Evolutionary conservation across 2,329 filamentous ascomycete genomes (phyloP), one percentile per base, ranked within the genome.

Genomic region (Trematosphaeria pertusa): DNA sequence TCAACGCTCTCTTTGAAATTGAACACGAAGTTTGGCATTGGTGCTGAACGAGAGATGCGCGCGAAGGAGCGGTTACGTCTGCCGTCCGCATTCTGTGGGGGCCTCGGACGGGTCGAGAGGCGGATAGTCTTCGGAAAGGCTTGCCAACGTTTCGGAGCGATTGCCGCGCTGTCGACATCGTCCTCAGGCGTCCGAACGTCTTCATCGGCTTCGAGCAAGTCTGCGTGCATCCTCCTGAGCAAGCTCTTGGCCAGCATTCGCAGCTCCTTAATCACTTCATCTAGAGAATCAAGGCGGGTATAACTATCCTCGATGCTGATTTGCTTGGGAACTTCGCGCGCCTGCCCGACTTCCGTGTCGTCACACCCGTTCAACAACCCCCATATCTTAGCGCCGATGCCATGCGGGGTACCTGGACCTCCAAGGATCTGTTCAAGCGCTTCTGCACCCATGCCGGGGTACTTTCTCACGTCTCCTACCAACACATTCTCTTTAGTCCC

Each of bases 271-370:
- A 77, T 73, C 21, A 95, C 84, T 48, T 86, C 80, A 1, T 82
- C 70, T 40, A 87, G 67, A 0, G 79, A 85, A 56, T 87, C 82
- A 1, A 96, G 76, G 0, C 85, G 84, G 18, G 83, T 81, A 68
- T 96, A 97, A 12, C 91, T 94, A 72, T 97, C 92, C 67, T 97
- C 93, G 54, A 97, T 94, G 69, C 90, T 94, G 66, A 97, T 95
- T 70, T 97, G 92, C 1, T 84, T 85, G 0, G 93, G 93, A 1
- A 95, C 73, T 34, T 85, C 82, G 57, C 83, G 83, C 2, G 85
- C 87, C 52, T 85, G 79, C 38, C 85, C 84, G 14, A 97, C 91
- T 48, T 89, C 85, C 0, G 81, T 79, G 41, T 85, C 75, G 67
- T 97, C 93, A 20, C 91, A 78, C 5, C 92, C 93, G 67, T 97